Conservation (phyloP, 2,329 filamentous ascomycete genomes). For the Exophiala oligosperma region DNA sequence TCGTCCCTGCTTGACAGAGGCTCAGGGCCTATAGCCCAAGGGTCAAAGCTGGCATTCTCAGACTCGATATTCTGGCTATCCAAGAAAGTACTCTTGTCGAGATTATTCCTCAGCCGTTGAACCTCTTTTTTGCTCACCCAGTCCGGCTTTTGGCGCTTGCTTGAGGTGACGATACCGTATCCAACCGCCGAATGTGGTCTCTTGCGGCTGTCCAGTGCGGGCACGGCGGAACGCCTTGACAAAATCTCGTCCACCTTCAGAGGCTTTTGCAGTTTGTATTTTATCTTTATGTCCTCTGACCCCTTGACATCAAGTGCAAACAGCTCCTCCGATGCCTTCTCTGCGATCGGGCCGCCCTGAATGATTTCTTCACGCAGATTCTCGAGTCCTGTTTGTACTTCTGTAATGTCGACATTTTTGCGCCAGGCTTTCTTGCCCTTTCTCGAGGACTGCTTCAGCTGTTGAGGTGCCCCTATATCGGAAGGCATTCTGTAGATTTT, state of each 20-base stretch:
- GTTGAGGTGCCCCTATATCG: constrained; percentile 14
- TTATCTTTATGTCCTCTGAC: constrained; percentile 64
- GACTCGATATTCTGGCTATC: constrained; percentile 47
- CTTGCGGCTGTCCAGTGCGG: constrained; percentile 77
- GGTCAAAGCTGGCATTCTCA: constrained; percentile 66
- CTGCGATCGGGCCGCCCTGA: constrained; percentile 80
- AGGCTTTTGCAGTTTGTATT: constrained; percentile 69
- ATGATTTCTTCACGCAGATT: constrained; percentile 87
- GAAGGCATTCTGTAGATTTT: neutral
- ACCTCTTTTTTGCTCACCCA: constrained; percentile 87
- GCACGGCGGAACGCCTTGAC: constrained; percentile 76
- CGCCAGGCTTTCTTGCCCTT: constrained; percentile 99
- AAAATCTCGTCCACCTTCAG: constrained; percentile 93
- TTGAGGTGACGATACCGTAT: constrained; percentile 66
- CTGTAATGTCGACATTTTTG: constrained; percentile 93
- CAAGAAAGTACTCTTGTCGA: constrained; percentile 34
- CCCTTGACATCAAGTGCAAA: constrained; percentile 80
- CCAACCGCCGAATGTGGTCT: constrained; percentile 68
- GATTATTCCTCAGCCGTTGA: constrained; percentile 62
- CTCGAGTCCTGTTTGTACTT: constrained; percentile 79
- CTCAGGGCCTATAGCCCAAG: constrained; percentile 64
- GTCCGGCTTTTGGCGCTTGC: constrained; percentile 74
- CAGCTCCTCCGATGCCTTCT: constrained; percentile 78
- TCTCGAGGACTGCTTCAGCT: constrained; percentile 69
- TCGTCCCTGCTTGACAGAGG: constrained; percentile 36